Percentiles rank a stretch among this genome's conserved stretches.
Conservation (phyloP, 805 yeast species). For the Saccharomycopsis sp. region DNA sequence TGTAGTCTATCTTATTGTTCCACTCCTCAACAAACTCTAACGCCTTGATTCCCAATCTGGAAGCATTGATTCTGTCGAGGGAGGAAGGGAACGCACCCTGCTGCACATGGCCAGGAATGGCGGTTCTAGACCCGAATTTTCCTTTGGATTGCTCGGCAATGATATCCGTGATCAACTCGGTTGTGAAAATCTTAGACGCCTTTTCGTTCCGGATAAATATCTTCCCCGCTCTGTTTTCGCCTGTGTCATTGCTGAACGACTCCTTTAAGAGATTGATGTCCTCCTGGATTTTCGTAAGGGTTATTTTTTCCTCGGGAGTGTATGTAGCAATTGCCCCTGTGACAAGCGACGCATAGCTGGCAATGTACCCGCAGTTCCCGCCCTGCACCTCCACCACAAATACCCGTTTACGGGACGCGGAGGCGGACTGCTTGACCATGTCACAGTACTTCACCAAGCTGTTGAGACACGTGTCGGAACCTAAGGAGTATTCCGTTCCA, state of each 20-base stretch:
- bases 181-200: slow-evolving; percentile 61
- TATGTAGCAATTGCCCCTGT: slow-evolving; percentile 90
- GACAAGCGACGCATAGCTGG: slow-evolving; percentile 75
- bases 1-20: slow-evolving; percentile 32
- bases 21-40: slow-evolving; percentile 78
- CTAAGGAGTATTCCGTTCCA: slow-evolving; percentile 95
- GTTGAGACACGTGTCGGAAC: slow-evolving; percentile 93
- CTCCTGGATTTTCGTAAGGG: slow-evolving; percentile 59
- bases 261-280: slow-evolving; percentile 67
- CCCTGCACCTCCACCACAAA: slow-evolving; percentile 98
- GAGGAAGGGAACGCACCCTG: slow-evolving; percentile 96
- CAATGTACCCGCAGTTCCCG: slow-evolving; percentile 92
- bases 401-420: slow-evolving; percentile 88
- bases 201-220: slow-evolving; percentile 60
- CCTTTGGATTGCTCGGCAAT: slow-evolving; percentile 73
- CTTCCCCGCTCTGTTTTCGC: slow-evolving; percentile 73
- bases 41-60: slow-evolving; percentile 85
- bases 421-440: slow-evolving; percentile 88
- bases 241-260: slow-evolving; percentile 65
- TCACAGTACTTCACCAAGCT: slow-evolving; percentile 89
- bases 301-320: slow-evolving; percentile 79
- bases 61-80: slow-evolving; percentile 84
- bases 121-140: slow-evolving; percentile 84
- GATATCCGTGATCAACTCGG: slow-evolving; percentile 76
- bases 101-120: slow-evolving; percentile 97